A percentile compares a stretch with the other conserved stretches of the same genome.
Evolutionary conservation across 2,329 filamentous ascomycete species (phyloP).

Genomic region (Colletotrichum navitas): DNA sequence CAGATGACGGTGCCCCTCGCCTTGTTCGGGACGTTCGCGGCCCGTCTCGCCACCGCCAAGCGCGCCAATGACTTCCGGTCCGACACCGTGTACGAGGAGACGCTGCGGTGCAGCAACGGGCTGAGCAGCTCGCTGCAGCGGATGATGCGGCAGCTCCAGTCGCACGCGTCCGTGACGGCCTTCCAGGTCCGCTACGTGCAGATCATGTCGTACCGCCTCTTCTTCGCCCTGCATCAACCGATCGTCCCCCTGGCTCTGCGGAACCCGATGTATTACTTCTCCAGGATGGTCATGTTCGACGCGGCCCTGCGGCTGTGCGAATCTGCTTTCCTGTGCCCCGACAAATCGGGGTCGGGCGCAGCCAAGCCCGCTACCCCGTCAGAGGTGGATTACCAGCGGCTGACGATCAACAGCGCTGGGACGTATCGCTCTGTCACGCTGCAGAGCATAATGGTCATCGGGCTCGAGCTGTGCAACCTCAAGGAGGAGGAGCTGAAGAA

Average conservation of each 20-base stretch:
- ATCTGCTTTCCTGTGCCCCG: conserved; percentile 42
- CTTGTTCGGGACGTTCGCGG: conserved; percentile 57
- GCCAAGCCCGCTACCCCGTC: conserved; percentile 9
- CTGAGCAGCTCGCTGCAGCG: conserved; percentile 56
- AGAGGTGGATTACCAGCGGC: conserved; percentile 51
- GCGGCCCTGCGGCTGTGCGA: conserved; percentile 47
- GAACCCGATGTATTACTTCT: conserved; percentile 65
- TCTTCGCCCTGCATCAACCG: conserved; percentile 67
- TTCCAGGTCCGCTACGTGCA: conserved; percentile 60
- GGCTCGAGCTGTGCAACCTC: conserved; percentile 60
- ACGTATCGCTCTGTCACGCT: conserved; percentile 57
- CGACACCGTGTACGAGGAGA: conserved; percentile 60
- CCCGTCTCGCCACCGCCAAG: conserved; percentile 58
- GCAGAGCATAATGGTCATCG: conserved; percentile 57
- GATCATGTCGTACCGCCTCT: conserved; percentile 59
- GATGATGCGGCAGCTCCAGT: conserved; percentile 51
- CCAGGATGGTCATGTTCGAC: conserved; percentile 63
- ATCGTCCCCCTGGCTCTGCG: conserved; percentile 59
- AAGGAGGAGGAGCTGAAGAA: conserved; percentile 56
- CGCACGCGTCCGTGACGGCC: conserved; percentile 45
- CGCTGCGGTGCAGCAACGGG: conserved; percentile 59
- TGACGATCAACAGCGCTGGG: conserved; percentile 57
- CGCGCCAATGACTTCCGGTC: conserved; percentile 62
- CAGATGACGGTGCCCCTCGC: conserved; percentile 65
- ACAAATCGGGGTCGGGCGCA: conserved; percentile 40